Conservation (phyloP, 164 flowering plant species). For the Stephania yunnanensis region DNA sequence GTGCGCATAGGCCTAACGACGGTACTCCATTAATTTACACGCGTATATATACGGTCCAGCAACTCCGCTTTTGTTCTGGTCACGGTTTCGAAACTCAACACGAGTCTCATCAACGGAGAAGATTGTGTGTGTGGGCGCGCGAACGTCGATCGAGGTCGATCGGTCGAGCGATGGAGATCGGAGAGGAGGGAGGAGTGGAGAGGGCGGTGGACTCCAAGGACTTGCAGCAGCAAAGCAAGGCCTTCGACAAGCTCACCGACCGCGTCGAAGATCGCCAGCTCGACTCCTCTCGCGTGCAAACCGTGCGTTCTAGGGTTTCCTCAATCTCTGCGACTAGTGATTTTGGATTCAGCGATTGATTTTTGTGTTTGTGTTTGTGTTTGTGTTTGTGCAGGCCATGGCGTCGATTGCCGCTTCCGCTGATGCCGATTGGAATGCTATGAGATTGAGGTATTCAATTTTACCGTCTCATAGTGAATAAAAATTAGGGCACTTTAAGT, state of each 20-base stretch:
- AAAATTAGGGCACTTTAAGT: too few relatives aligned
- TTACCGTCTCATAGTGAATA: not conserved
- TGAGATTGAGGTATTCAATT: constrained; percentile 58
- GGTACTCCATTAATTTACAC: not conserved
- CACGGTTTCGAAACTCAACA: not conserved
- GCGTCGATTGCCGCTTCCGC: constrained; percentile 87
- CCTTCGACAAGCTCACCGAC: constrained; percentile 95
- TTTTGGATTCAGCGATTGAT: not conserved
- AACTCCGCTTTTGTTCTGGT: not conserved
- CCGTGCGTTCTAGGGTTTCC: constrained; percentile 30
- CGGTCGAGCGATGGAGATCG: constrained; percentile 38
- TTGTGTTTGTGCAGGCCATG: constrained; percentile 65
- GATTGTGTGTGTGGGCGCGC: not conserved
- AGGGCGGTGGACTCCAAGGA: constrained; percentile 75
- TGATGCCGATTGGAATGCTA: constrained; percentile 85
- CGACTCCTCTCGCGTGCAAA: constrained; percentile 80
- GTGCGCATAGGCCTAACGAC: not conserved
- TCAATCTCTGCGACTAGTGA: too few relatives aligned
- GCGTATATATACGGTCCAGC: not conserved
- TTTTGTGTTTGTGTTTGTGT: not conserved
- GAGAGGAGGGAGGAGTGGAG: constrained; percentile 55
- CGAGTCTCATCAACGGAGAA: not conserved
- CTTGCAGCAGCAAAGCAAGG: constrained; percentile 95
- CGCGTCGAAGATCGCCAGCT: constrained; percentile 98
- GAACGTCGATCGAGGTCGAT: not conserved